Evolutionary conservation across 1,139 yeast species (phyloP).

Genomic region (Yamadazyma mexicana): DNA sequence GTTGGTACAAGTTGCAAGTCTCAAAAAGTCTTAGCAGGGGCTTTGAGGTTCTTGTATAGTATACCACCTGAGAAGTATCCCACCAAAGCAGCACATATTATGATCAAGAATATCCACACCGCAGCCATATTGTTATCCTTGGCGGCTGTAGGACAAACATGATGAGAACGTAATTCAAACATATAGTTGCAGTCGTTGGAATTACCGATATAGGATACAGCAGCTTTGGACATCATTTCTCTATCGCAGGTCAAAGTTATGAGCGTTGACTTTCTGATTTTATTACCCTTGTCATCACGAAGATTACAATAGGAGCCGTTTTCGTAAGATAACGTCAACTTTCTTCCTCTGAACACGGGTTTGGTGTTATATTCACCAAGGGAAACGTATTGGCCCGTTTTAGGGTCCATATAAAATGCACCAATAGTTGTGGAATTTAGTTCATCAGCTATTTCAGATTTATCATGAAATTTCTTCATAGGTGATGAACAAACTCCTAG

Average conservation of each 20-base stretch:
- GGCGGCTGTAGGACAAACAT: conserved; percentile 84
- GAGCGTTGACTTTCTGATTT: conserved; percentile 59
- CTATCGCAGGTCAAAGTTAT: conserved; percentile 80
- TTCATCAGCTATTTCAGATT: conserved; percentile 35
- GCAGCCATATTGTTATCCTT: conserved; percentile 56
- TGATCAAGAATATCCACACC: conserved; percentile 58
- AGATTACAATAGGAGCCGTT: conserved; percentile 68
- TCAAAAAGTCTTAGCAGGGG: not conserved
- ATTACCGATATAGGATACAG: conserved; percentile 69
- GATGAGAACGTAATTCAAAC: conserved; percentile 82
- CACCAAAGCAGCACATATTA: conserved; percentile 51
- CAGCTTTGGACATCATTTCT: conserved; percentile 66
- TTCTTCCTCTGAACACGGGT: conserved; percentile 71
- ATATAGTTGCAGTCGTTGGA: conserved; percentile 76
- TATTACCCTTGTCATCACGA: conserved; percentile 37
- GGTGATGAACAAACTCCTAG: conserved; percentile 77
- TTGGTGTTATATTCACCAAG: conserved; percentile 62
- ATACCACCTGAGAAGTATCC: conserved; percentile 60
- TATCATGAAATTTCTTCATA: conserved; percentile 37
- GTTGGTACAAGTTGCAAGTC: not conserved
- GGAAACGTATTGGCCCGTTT: conserved; percentile 53
- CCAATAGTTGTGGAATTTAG: conserved; percentile 57
- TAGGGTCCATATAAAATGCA: conserved; percentile 61
- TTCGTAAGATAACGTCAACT: conserved; percentile 66
- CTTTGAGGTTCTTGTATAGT: conserved; percentile 34